Conservation (phyloP, 306 rosid genomes). For the Lathyrus sativus region DNA sequence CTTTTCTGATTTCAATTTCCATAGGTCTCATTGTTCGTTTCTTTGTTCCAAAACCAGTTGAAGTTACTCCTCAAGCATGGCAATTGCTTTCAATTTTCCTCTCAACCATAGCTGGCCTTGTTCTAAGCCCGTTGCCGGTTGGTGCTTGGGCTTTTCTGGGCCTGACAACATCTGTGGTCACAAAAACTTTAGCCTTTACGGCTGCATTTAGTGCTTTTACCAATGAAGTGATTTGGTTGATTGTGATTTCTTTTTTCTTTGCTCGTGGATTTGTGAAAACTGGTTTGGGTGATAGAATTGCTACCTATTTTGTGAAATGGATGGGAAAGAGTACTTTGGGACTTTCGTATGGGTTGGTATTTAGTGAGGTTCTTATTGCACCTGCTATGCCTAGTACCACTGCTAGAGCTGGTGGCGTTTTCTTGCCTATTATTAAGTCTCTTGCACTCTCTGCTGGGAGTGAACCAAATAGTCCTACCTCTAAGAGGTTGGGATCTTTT, state of each 20-base stretch:
- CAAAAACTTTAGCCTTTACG: constrained; percentile 65
- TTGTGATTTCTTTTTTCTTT: constrained; percentile 91
- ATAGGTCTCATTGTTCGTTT: constrained; percentile 69
- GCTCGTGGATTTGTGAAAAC: constrained; percentile 98
- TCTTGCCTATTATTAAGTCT: constrained; percentile 87
- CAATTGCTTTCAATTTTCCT: constrained; percentile 82
- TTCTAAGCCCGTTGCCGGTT: constrained; percentile 83
- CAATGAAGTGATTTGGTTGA: constrained; percentile 89
- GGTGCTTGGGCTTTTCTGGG: constrained; percentile 98
- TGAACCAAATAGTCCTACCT: constrained; percentile 58
- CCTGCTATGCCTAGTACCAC: constrained; percentile 99
- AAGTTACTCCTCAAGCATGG: constrained; percentile 80
- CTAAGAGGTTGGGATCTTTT: constrained; percentile 77
- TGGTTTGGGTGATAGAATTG: constrained; percentile 87
- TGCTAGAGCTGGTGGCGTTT: constrained; percentile 95
- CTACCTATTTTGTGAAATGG: constrained; percentile 87
- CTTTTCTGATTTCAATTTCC: constrained; percentile 57
- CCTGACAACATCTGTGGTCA: constrained; percentile 60
- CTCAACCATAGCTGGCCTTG: constrained; percentile 87
- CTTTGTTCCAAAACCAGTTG: constrained; percentile 69
- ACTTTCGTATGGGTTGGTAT: constrained; percentile 76
- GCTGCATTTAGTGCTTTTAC: constrained; percentile 89
- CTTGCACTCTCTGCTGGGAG: constrained; percentile 84
- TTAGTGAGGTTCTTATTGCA: constrained; percentile 86
- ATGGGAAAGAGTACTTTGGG: constrained; percentile 89